Evolutionary conservation across 108 stramenopile genomes (phyloP), one percentile per base, ranked within the genome.

Genomic region (Cyclotella kingstonii): DNA sequence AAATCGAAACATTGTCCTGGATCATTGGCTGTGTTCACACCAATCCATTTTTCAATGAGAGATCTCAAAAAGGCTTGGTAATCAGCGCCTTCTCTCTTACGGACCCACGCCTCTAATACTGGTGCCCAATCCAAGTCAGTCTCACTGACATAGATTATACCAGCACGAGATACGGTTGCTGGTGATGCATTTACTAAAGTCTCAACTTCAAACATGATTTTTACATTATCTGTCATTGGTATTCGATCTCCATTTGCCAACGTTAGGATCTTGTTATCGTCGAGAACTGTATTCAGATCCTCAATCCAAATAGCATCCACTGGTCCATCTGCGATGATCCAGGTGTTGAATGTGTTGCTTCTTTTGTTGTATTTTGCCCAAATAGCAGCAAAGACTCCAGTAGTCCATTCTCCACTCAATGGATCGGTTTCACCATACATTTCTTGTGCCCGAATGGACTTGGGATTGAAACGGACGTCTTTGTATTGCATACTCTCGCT

Each of bases 271-370:
- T 74, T 85, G 66, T 94, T 95, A 64, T 95, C 95, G 69, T 94
- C 93, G 5, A 95, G 66, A 9, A 94, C 95, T 17, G 91, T 94
- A 68, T 95, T 94, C 14, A 95, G 86, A 70, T 93, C 93, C 74
- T 95, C 95, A 45, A 94, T 95, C 95, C 95, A 95, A 66, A 94
- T 95, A 12, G 93, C 90, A 79, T 95, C 95, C 17, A 95, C 95
- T 18, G 95, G 95, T 0, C 95, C 95, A 69, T 95, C 95, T 47
- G 89, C 89, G 56, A 91, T 91, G 66, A 95, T 90, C 93, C 93
- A 94, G 0, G 93, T 94, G 70, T 90, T 93, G 88, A 86, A 91
- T 9, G 84, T 46, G 58, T 91, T 89, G 47, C 60, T 78, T 38
- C 90, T 83, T 48, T 87, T 89, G 79, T 94, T 94, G 84, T 79